Evolutionary conservation across 2,329 filamentous ascomycete species (phyloP), one percentile per base, ranked within the genome.

Genomic region (Fusarium sublunatum): DNA sequence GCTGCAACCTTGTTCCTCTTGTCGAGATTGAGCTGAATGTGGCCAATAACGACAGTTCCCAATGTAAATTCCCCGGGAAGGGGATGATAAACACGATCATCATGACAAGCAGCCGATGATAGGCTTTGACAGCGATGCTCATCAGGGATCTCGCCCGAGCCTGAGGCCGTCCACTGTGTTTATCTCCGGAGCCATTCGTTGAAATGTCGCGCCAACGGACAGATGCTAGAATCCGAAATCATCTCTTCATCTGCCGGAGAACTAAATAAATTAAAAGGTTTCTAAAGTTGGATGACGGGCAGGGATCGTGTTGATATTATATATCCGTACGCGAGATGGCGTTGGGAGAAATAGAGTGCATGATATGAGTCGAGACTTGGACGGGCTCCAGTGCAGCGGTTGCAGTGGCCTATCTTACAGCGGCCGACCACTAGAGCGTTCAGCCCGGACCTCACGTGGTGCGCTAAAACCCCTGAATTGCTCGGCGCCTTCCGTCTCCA

Each of bases 371-470:
- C 49, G 58, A 61, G 42, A 61, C 43, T 45, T 12, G 19, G 19
- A 19, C 19, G 24, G 41, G 29, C 43, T 41, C 34, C 53, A 39
- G 13, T 8, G 31, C 31, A 44, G 48, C 38, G 19, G 49, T 43
- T 41, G 48, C 29, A 53, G 50, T 31, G 48, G 26, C 25, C 19
- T 34, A 32, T 28, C 19, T 13, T 15, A 26, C 9, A 26, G 43
- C 39, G 39, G 50, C 50, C n/a, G 42, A 43, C 58, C 47, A 29
- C 41, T 50, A 26, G 36, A 55, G 38, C 39, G 25, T 35, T 19
- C 35, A 40, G 22, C 35, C 47, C 43, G 44, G 22, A 48, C 43
- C 36, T 65, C 61, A 54, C 53, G 47, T 63, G 58, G 15, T 46
- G 43, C 56, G 32, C 36, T 45, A 31, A 34, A 32, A 22, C 58